Conservation (phyloP, 305 asterid species). For the Fraxinus xanthoxyloides region DNA sequence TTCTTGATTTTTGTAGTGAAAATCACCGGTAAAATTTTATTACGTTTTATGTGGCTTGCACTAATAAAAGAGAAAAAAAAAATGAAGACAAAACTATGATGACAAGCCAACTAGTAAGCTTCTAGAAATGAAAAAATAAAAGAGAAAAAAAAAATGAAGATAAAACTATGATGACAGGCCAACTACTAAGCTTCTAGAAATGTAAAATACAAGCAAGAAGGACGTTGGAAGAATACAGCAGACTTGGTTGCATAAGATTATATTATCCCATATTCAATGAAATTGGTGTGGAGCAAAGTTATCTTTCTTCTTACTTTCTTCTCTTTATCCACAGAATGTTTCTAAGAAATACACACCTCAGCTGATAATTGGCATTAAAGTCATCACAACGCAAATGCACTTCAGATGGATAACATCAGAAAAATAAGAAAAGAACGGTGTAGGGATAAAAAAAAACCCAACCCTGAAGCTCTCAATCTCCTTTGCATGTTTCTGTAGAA, state of each 20-base stretch:
- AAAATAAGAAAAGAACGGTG: not conserved
- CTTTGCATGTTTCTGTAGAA: conserved; percentile 69
- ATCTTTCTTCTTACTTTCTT: not conserved
- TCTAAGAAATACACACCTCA: conserved; percentile 1
- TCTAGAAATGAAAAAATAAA: not conserved
- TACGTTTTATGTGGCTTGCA: not conserved
- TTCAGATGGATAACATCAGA: not conserved
- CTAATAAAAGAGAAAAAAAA: not conserved
- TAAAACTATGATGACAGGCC: not conserved
- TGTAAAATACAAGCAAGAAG: not conserved
- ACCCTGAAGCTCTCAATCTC: conserved; percentile 67
- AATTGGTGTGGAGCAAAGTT: not conserved
- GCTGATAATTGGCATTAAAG: not conserved
- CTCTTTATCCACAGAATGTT: not conserved
- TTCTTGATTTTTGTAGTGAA: not conserved
- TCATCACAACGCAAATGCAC: not conserved
- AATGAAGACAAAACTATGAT: not conserved
- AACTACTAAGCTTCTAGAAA: not conserved
- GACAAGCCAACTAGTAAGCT: not conserved
- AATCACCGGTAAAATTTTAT: not conserved
- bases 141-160: not conserved
- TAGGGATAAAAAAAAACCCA: conserved; percentile 14
- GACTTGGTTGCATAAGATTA: not conserved
- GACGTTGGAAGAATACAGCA: not conserved
- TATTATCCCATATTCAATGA: not conserved